A percentile compares a stretch with the other conserved stretches of the same genome.
Conservation (phyloP, 73 alveolate species). For the Stentor coeruleus region DNA sequence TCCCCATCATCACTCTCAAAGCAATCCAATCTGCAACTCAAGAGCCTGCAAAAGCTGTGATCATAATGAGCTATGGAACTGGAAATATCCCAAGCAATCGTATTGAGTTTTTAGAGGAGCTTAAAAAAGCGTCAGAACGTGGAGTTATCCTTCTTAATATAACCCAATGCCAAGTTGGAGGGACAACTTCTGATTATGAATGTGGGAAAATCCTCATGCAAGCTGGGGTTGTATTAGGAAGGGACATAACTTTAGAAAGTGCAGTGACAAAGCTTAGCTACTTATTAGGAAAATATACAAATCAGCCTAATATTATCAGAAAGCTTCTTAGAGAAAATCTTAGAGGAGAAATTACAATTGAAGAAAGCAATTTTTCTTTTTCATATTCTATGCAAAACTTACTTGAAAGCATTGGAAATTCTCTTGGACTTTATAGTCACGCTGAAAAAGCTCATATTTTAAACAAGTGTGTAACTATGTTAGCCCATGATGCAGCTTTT, state of each 20-base stretch:
- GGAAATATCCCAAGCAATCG: conserved; percentile 75
- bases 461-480: conserved; percentile 7
- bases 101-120: conserved; percentile 42
- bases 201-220: conserved; percentile 51
- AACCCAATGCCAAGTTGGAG: conserved; percentile 67
- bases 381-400: conserved; percentile 30
- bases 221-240: conserved; percentile 61
- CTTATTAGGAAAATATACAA: conserved; percentile 55
- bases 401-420: conserved; percentile 31
- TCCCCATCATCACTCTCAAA: conserved; percentile 55
- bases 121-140: conserved; percentile 46
- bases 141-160: conserved; percentile 66
- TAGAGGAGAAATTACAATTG: conserved; percentile 76
- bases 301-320: conserved; percentile 36
- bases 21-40: conserved; percentile 31
- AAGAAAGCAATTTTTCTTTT: conserved; percentile 12
- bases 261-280: conserved; percentile 63
- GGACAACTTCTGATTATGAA: conserved; percentile 61
- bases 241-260: conserved; percentile 79
- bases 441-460: conserved; percentile 28
- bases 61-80: conserved; percentile 79
- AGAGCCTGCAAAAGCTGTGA: conserved; percentile 47
- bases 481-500: conserved; percentile 35
- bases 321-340: conserved; percentile 37
- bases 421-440: not conserved